phyloP scores from a whole-genome alignment of 208 protist genomes.

The Trypanosoma theileri region DNA sequence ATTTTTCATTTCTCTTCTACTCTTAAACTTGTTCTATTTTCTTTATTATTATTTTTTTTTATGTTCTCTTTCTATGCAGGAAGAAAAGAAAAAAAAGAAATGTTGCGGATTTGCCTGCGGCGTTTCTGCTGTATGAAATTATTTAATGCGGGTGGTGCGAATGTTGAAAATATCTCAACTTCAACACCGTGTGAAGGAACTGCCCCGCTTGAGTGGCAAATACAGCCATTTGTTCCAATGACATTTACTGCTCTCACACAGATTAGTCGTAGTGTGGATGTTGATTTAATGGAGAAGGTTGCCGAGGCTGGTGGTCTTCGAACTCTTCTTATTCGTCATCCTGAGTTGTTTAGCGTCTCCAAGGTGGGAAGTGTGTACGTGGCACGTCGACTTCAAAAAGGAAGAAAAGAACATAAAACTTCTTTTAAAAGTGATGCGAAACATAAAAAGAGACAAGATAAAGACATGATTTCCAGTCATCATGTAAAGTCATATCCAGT shows the following conservation, averaged over 20 bases:
- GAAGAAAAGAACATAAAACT: background rate
- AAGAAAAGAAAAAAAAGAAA: too few relatives aligned
- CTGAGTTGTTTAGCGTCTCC: conserved; percentile 28
- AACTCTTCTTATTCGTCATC: conserved; percentile 24
- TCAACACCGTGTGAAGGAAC: background rate
- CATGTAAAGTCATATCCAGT: background rate
- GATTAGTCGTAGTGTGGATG: conserved; percentile 44
- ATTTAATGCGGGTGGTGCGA: background rate
- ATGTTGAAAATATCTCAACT: background rate
- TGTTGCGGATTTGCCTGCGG: conserved; percentile 14
- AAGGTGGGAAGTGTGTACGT: conserved; percentile 36
- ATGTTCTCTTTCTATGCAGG: conserved; percentile 1
- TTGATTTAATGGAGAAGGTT: conserved; percentile 51
- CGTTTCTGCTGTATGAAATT: conserved; percentile 1
- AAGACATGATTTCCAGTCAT: too few relatives aligned
- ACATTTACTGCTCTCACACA: conserved; percentile 64
- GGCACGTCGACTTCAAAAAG: conserved; percentile 19
- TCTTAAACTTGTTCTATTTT: background rate
- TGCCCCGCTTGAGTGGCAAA: conserved; percentile 9
- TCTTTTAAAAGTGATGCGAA: background rate
- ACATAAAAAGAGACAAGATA: background rate
- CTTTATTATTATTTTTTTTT: conserved; percentile 19
- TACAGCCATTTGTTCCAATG: conserved; percentile 38
- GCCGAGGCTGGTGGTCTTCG: conserved; percentile 26
- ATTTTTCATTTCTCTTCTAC: background rate